These are phyloP conservation scores for Guadua angustifolia DNA, from an alignment of 176 grass and related monocot species.

Conservation along the genomic window DNA sequence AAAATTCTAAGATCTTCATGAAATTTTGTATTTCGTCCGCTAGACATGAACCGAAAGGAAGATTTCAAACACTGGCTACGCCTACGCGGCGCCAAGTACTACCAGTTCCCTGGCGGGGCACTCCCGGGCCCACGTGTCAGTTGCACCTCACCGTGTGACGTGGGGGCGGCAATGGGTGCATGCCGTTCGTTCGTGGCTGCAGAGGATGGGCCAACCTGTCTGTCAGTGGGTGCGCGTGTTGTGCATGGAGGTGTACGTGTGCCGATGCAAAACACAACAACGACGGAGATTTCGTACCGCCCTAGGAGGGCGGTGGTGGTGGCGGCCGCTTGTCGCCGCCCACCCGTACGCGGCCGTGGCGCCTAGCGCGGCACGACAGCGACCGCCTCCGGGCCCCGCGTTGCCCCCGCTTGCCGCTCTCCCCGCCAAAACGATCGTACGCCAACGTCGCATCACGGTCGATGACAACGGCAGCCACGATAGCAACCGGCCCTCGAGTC, in stretches of 20 bases:
- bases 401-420: background rate
- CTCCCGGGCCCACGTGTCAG: background rate
- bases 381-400: background rate
- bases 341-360: constrained; percentile 32
- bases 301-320: background rate
- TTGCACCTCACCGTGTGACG: background rate
- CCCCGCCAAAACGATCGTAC: background rate
- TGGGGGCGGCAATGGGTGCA: background rate
- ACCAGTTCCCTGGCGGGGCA: background rate
- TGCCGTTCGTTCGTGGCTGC: background rate
- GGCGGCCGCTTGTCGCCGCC: background rate
- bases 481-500: background rate
- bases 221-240: background rate
- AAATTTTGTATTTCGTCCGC: no score
- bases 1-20: no score
- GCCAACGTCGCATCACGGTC: background rate
- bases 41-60: no score
- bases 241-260: background rate
- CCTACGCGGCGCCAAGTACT: background rate
- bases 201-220: background rate
- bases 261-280: background rate
- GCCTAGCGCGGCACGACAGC: background rate
- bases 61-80: no score
- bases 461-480: background rate
- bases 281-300: background rate